Evolutionary conservation across 768 basidiomycete genomes (phyloP), one percentile per base, ranked within the genome.

Genomic region (Ramaria rubella): DNA sequence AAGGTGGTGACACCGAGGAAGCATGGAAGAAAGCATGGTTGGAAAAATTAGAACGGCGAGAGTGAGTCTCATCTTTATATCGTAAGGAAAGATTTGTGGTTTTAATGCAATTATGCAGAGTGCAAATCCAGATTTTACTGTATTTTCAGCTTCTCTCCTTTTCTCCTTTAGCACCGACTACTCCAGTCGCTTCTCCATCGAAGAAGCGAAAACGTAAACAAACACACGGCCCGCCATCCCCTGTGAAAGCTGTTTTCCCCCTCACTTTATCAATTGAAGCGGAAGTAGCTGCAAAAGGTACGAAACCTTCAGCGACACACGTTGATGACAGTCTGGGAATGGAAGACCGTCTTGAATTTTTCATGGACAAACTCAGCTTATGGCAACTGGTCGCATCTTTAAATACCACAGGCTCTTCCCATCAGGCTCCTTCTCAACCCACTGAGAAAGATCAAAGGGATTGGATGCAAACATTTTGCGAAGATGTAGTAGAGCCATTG

Each of bases 341-440:
- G 1, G 78, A 80, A 49, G 83, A 82, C n/a, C 74, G 76, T 24
- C 68, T 89, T 1, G 87, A 90, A 65, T 72, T 74, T 1, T 83
- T 85, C 68, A 87, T 89, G 84, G 88, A 90, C 68, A 87, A 83
- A 63, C 68, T 91, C 6, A 86, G 84, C 3, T 82, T 78, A 70
- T 88, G 87, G 86, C 89, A 90, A 63, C 77, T 90, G 21, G 68
- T 74, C 60, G 60, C 59, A 3, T 64, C 67, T 31, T 66, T 85
- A 56, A 69, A 72, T 24, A 65, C 29, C 4, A 5, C 29, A 3
- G 30, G 17, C 5, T 27, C 49, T 42, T n/a, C 17, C 26, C 34
- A 49, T 24, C 8, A 48, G 14, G 12, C 49, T 17, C n/a, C 23
- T 31, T 44, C 50, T 6, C 34, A 52, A 36, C 38, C 50, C 3